phyloP scores from a whole-genome alignment of 352 stramenopile species.

The Globisporangium abappressorium region DNA sequence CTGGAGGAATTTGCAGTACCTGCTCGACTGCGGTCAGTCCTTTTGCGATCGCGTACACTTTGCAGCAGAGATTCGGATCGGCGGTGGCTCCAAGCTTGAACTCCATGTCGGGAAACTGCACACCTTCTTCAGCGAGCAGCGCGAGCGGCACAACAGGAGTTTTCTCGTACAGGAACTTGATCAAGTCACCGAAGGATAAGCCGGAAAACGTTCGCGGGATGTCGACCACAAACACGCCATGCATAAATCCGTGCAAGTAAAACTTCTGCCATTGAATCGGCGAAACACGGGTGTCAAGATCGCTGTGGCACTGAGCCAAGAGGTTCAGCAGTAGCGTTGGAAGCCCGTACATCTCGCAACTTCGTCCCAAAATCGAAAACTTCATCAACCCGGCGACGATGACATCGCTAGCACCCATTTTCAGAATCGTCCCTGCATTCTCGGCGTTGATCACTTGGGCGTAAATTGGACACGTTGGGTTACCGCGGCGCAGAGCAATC shows the following conservation, averaged over 20 bases:
- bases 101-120: conserved; percentile 70
- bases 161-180: conserved; percentile 79
- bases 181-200: conserved; percentile 75
- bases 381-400: conserved; percentile 70
- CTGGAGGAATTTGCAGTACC: conserved; percentile 57
- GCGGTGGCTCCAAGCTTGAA: conserved; percentile 75
- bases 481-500: conserved; percentile 66
- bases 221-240: conserved; percentile 72
- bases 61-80: conserved; percentile 78
- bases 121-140: conserved; percentile 60
- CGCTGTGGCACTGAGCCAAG: conserved; percentile 48
- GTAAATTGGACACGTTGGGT: conserved; percentile 72
- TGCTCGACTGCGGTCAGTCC: conserved; percentile 48
- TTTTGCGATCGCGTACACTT: conserved; percentile 74
- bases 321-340: conserved; percentile 70
- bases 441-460: conserved; percentile 69
- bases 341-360: conserved; percentile 61
- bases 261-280: conserved; percentile 61
- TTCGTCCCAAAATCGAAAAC: conserved; percentile 65
- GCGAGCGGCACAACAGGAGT: conserved; percentile 58
- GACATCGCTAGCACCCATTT: conserved; percentile 74
- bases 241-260: conserved; percentile 68
- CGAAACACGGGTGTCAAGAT: conserved; percentile 51
- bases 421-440: conserved; percentile 62
- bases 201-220: conserved; percentile 78